Percentiles rank a stretch among this genome's conserved stretches.
Evolutionary conservation across 768 basidiomycete species (phyloP).

Genomic region (Auriculariales sp.): DNA sequence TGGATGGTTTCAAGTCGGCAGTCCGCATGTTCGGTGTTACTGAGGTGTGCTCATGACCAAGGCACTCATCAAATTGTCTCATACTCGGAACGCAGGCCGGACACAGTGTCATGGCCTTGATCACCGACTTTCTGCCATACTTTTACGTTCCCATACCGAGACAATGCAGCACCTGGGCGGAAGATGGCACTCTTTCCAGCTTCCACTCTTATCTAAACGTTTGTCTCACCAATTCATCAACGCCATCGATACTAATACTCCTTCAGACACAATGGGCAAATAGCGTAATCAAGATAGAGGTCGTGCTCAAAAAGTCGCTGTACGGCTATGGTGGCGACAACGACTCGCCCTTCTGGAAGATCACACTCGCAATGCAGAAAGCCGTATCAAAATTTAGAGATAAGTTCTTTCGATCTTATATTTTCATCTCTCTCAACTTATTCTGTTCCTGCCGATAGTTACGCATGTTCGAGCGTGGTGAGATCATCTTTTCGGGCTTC

Average conservation of each 20-base stretch:
- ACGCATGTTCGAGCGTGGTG: slow-evolving; percentile 57
- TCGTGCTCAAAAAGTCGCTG: slow-evolving; percentile 53
- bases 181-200: slow-evolving; percentile 48
- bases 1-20: slow-evolving; percentile 29
- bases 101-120: slow-evolving; percentile 74
- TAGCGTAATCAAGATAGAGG: slow-evolving; percentile 40
- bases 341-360: slow-evolving; percentile 66
- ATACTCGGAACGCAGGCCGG: slow-evolving; percentile 40
- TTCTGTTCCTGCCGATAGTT: slow-evolving; percentile 2
- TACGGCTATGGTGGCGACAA: slow-evolving; percentile 87
- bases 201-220: slow-evolving; percentile 69
- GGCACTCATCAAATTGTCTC: too few relatives aligned
- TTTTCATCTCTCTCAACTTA: too few relatives aligned
- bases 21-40: slow-evolving; percentile 84
- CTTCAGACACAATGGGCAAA: slow-evolving; percentile 9
- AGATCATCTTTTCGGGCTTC: slow-evolving; percentile 52
- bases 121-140: slow-evolving; percentile 79
- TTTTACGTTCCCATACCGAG: slow-evolving; percentile 84
- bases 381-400: slow-evolving; percentile 82
- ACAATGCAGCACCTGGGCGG: slow-evolving; percentile 64
- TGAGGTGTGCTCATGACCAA: slow-evolving; percentile 38
- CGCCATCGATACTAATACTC: neutral
- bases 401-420: slow-evolving; percentile 34
- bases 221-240: slow-evolving; percentile 13
- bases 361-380: slow-evolving; percentile 60